Evolutionary conservation across 1,284 basidiomycete species (phyloP).

Genomic region (Pseudozyma pruni): DNA sequence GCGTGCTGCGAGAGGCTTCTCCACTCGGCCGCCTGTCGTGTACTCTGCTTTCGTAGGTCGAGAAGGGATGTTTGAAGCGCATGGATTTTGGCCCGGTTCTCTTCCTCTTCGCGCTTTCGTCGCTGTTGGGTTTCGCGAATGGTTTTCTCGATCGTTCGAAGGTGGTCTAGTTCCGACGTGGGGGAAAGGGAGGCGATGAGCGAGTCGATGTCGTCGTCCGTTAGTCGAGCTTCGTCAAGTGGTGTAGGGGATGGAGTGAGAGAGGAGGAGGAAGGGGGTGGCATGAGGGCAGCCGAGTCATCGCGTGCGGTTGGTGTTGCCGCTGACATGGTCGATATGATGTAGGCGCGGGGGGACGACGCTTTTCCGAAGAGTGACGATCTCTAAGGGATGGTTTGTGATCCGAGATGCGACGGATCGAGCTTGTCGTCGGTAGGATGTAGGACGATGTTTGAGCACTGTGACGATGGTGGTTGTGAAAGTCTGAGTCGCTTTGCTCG

Average conservation of each 20-base stretch:
- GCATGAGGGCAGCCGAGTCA: slow-evolving; percentile 14
- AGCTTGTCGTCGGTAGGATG: no score
- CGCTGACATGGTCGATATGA: slow-evolving; percentile 5
- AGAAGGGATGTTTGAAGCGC: slow-evolving; percentile 33
- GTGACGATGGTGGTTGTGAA: slow-evolving; percentile 3
- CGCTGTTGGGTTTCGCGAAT: slow-evolving; percentile 42
- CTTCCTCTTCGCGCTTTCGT: slow-evolving; percentile 20
- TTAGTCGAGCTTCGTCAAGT: slow-evolving; percentile 30
- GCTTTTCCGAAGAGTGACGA: no score
- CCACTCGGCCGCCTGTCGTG: slow-evolving; percentile 57
- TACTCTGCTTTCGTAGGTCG: slow-evolving; percentile 48
- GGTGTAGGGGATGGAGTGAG: not conserved
- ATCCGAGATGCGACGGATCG: no score
- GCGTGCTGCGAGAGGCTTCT: slow-evolving; percentile 41
- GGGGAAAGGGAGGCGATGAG: slow-evolving; percentile 42
- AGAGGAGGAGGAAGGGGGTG: slow-evolving; percentile 4
- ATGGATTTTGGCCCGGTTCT: slow-evolving; percentile 39
- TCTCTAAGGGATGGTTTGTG: no score
- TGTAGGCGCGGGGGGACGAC: not conserved
- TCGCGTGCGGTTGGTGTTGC: slow-evolving; percentile 5
- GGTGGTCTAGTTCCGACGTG: slow-evolving; percentile 37
- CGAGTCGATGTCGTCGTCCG: slow-evolving; percentile 44
- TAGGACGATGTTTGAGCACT: no score
- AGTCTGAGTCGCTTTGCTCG: no score
- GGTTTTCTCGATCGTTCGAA: slow-evolving; percentile 38